These are phyloP conservation scores for Dipteronia dyeriana DNA, from an alignment of 345 rosid species.

Conservation along the genomic window DNA sequence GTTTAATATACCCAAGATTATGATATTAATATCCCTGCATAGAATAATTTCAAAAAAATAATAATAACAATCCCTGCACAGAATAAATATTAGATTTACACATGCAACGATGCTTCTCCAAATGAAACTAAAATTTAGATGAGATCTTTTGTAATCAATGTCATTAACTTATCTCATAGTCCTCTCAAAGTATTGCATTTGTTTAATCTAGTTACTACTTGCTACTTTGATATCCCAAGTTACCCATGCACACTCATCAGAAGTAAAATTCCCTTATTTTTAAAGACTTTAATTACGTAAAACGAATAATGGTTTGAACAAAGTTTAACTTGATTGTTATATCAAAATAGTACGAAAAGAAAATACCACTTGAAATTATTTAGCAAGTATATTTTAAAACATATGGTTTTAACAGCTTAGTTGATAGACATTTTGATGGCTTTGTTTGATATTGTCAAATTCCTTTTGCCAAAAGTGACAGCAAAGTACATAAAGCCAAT, in stretches of 20 bases:
- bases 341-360: neutral
- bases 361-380: neutral
- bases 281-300: neutral
- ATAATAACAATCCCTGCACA: neutral
- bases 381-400: neutral
- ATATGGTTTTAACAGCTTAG: neutral
- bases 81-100: neutral
- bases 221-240: neutral
- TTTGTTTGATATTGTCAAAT: neutral
- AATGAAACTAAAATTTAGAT: neutral
- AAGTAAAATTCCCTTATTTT: neutral
- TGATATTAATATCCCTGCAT: neutral
- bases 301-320: neutral
- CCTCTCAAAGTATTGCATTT: conserved; percentile 7
- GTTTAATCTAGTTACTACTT: neutral
- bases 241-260: neutral
- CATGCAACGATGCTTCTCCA: neutral
- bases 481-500: conserved; percentile 1
- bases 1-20: neutral
- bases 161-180: neutral
- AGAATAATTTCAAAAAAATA: no score
- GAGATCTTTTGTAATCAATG: neutral
- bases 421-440: neutral
- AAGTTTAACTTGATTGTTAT: neutral
- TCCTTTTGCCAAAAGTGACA: neutral